A percentile compares a stretch with the other conserved stretches of the same genome.
phyloP scores from a whole-genome alignment of 202 grass and related monocot species.

The Alloteropsis angusta region DNA sequence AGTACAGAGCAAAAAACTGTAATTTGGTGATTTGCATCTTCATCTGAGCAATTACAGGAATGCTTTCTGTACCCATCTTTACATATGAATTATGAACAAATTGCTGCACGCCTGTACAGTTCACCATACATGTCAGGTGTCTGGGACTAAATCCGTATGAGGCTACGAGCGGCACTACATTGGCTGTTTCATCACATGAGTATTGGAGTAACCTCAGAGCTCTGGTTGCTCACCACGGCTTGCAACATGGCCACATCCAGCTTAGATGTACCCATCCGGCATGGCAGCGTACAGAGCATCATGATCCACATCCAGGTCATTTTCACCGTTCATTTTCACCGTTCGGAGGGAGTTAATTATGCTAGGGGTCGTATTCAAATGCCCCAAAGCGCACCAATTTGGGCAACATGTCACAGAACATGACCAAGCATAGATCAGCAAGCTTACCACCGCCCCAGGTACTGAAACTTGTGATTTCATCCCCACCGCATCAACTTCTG shows the following conservation, averaged over 20 bases:
- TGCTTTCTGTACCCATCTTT: not conserved
- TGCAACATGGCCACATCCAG: not conserved
- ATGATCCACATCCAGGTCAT: not conserved
- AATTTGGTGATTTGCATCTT: not conserved
- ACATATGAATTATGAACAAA: conserved; percentile 18
- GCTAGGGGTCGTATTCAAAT: not conserved
- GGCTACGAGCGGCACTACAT: not conserved
- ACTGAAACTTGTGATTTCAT: conserved; percentile 12
- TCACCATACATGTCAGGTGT: not conserved
- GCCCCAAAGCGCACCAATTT: not conserved
- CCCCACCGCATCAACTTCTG: not conserved
- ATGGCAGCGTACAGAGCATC: not conserved
- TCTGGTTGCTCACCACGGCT: not conserved
- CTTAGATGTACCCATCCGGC: not conserved
- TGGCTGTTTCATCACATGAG: not conserved
- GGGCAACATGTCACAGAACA: not conserved
- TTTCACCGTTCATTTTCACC: not conserved
- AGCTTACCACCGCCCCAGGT: not conserved
- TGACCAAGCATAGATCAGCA: not conserved
- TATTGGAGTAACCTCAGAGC: not conserved
- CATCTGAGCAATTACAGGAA: conserved; percentile 20
- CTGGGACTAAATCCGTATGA: not conserved
- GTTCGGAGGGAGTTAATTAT: not conserved
- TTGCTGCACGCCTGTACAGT: conserved; percentile 18
- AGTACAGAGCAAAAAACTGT: not conserved